Evolutionary conservation across 2,329 filamentous ascomycete genomes (phyloP).

Genomic region (Aschersonia sp.): DNA sequence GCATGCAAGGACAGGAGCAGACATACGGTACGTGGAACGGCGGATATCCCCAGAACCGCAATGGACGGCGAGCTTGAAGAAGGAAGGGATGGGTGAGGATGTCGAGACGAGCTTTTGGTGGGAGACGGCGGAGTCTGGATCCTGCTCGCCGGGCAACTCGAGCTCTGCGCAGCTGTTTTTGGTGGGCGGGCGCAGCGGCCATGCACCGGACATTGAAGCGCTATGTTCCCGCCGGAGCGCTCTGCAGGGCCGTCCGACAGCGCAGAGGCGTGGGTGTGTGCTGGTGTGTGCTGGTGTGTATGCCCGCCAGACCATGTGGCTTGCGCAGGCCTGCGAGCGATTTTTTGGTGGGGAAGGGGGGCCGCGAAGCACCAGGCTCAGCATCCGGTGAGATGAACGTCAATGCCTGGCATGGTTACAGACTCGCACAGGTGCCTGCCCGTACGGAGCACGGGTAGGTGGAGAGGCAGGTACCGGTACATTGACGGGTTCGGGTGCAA

Average conservation of each 20-base stretch:
- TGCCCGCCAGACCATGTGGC: not conserved
- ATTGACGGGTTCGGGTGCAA: too few relatives aligned
- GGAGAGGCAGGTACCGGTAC: not conserved
- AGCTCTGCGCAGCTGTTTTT: not conserved
- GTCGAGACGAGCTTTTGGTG: not conserved
- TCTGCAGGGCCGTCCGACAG: not conserved
- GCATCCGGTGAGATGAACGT: not conserved
- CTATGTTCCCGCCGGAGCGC: not conserved
- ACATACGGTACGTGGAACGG: constrained; percentile 1
- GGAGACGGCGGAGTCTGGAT: not conserved
- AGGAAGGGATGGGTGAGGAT: not conserved
- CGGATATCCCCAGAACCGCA: not conserved
- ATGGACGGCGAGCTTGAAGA: not conserved
- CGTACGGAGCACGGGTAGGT: too few relatives aligned
- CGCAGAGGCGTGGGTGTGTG: not conserved
- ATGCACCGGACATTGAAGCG: not conserved
- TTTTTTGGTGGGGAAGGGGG: not conserved
- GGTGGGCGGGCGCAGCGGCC: not conserved
- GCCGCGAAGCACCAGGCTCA: not conserved
- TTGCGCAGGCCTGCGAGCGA: not conserved
- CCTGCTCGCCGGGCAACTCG: not conserved
- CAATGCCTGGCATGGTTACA: not conserved
- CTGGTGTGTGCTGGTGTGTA: too few relatives aligned
- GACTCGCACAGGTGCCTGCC: not conserved
- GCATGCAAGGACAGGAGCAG: not conserved